Percentiles rank a stretch among this genome's conserved stretches.
These are phyloP conservation scores for Claviceps citrina DNA, from an alignment of 2,329 filamentous ascomycete genomes.

Conservation along the genomic window DNA sequence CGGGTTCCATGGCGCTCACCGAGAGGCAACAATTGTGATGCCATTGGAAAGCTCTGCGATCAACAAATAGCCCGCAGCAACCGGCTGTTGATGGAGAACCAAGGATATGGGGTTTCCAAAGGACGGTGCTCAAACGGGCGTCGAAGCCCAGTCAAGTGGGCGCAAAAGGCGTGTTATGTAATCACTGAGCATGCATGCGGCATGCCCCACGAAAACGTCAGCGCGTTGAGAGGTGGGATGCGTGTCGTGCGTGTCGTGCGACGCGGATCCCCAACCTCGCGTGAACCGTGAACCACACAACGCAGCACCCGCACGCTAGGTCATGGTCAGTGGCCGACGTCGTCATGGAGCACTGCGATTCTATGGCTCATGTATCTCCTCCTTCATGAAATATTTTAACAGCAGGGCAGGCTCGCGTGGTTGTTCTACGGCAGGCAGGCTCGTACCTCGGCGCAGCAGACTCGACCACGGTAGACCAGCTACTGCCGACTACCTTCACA, in stretches of 20 bases:
- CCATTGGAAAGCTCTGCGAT: conserved; percentile 32
- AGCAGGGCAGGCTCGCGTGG: conserved; percentile 9
- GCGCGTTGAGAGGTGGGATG: too few species aligned
- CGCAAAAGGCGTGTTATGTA: conserved; percentile 1
- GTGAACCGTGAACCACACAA: conserved; percentile 1
- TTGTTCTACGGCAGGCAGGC: conserved; percentile 13
- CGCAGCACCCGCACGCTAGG: conserved; percentile 1
- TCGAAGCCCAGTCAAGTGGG: too few species aligned
- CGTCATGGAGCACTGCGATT: conserved; percentile 6
- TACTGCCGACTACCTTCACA: not conserved
- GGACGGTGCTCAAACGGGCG: too few species aligned
- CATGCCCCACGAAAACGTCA: too few species aligned
- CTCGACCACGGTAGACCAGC: not conserved
- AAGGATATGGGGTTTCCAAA: too few species aligned
- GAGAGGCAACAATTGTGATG: conserved; percentile 58
- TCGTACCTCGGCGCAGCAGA: not conserved
- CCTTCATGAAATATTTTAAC: conserved; percentile 10
- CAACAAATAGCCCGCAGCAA: not conserved
- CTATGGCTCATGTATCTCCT: not conserved
- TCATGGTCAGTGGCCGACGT: conserved; percentile 9
- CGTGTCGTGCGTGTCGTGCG: too few species aligned
- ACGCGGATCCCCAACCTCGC: not conserved
- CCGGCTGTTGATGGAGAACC: not conserved
- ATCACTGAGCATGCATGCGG: too few species aligned
- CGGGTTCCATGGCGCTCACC: too few species aligned